Evolutionary conservation across 129 eudicot genomes (phyloP).

Genomic region (Saussurea involucrata): DNA sequence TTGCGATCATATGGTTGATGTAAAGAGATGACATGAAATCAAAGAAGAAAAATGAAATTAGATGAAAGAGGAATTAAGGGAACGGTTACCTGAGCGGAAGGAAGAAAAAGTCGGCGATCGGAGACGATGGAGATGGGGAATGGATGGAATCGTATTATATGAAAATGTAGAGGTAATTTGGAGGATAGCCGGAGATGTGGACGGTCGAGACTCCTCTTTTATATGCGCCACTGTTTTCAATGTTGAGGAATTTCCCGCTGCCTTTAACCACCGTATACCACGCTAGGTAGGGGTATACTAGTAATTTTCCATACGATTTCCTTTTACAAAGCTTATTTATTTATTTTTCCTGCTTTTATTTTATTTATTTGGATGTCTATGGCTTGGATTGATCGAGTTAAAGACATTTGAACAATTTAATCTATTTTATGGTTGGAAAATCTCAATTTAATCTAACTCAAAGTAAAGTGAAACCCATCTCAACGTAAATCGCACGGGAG

Average conservation of each 20-base stretch:
- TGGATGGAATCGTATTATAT: slow-evolving; percentile 5
- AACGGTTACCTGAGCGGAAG: slow-evolving; percentile 20
- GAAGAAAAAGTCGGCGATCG: slow-evolving; percentile 24
- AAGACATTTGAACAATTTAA: too few species aligned
- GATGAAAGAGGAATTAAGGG: not conserved
- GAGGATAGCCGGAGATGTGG: not conserved
- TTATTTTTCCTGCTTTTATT: too few species aligned
- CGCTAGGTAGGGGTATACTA: not conserved
- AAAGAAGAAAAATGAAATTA: too few species aligned
- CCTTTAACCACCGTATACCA: slow-evolving; percentile 4
- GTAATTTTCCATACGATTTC: not conserved
- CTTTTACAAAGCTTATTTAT: too few species aligned
- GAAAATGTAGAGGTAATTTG: not conserved
- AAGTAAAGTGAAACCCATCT: too few species aligned
- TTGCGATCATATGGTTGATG: not conserved
- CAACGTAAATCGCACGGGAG: too few species aligned
- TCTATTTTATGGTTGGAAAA: too few species aligned
- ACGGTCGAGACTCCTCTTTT: slow-evolving; percentile 25
- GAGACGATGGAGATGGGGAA: slow-evolving; percentile 16
- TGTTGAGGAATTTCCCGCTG: not conserved
- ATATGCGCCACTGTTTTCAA: slow-evolving; percentile 22
- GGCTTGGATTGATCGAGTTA: too few species aligned
- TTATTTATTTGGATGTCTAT: too few species aligned
- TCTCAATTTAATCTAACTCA: too few species aligned
- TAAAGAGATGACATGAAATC: not conserved